Evolutionary conservation across 768 basidiomycete species (phyloP).

Genomic region (Auriscalpium vulgare): DNA sequence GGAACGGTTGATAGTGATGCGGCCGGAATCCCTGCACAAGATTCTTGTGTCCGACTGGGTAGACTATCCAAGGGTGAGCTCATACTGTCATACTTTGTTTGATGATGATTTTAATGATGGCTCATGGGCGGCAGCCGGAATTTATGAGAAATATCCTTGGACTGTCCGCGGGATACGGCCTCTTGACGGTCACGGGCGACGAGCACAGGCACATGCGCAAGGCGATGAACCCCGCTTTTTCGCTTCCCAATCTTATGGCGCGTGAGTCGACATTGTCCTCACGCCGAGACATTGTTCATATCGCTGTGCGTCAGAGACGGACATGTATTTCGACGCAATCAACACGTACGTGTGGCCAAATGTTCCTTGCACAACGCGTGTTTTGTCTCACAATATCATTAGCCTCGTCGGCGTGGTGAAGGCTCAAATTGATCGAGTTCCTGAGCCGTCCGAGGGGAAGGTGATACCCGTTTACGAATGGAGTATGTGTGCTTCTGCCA

Average conservation of each 20-base stretch:
- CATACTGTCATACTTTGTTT: not conserved
- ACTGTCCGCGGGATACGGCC: slow-evolving; percentile 8
- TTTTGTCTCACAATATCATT: not conserved
- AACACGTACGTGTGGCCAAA: not conserved
- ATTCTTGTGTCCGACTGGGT: slow-evolving; percentile 11
- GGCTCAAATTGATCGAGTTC: not conserved
- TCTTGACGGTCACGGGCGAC: slow-evolving; percentile 12
- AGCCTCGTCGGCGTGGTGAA: not conserved
- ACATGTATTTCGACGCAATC: slow-evolving; percentile 1
- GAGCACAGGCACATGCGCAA: slow-evolving; percentile 13
- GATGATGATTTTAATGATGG: not conserved
- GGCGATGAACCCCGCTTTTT: slow-evolving; percentile 15
- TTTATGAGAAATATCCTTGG: slow-evolving; percentile 12
- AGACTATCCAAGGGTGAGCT: slow-evolving; percentile 10
- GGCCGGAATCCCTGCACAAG: slow-evolving; percentile 9
- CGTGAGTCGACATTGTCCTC: slow-evolving; percentile 2
- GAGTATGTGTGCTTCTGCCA: not conserved
- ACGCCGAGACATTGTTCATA: not conserved
- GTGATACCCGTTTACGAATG: slow-evolving; percentile 13
- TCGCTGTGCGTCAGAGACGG: not conserved
- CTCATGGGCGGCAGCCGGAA: slow-evolving; percentile 2
- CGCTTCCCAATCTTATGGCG: slow-evolving; percentile 10
- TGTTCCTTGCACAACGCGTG: too few species aligned
- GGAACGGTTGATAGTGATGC: slow-evolving; percentile 9
- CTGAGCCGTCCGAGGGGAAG: not conserved